Conservation (phyloP, 352 stramenopile genomes). For the Globisporangium nagaii region DNA sequence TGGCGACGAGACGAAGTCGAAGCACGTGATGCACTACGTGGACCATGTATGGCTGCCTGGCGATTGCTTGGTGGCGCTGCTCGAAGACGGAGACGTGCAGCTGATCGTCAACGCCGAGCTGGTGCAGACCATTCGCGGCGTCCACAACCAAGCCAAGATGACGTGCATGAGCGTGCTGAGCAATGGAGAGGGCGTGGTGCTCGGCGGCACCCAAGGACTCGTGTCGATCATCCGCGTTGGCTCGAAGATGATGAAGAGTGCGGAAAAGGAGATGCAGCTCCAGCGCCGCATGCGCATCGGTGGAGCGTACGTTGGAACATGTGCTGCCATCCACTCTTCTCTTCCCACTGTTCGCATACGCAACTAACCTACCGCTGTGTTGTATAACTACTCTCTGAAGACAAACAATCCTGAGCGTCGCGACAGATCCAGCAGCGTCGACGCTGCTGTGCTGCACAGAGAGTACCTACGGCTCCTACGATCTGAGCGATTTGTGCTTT, state of each 20-base stretch:
- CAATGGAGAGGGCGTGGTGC: conserved; percentile 49
- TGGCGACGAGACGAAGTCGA: conserved; percentile 50
- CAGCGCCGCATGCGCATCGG: conserved; percentile 52
- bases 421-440: conserved; percentile 38
- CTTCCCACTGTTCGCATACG: background rate
- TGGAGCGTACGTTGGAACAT: conserved; percentile 28
- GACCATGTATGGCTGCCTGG: conserved; percentile 71
- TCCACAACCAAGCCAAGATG: conserved; percentile 40
- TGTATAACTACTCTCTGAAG: conserved; percentile 12
- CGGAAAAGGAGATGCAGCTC: conserved; percentile 68
- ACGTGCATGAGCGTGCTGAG: conserved; percentile 33
- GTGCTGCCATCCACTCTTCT: background rate
- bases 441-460: conserved; percentile 63
- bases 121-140: conserved; percentile 53
- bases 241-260: conserved; percentile 42
- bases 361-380: background rate
- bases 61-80: conserved; percentile 57
- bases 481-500: conserved; percentile 67
- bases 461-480: conserved; percentile 52
- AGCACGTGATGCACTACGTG: conserved; percentile 42
- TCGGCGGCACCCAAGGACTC: conserved; percentile 49
- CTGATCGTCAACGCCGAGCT: conserved; percentile 71
- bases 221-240: conserved; percentile 56
- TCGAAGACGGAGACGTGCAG: conserved; percentile 72
- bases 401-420: conserved; percentile 35